phyloP scores from a whole-genome alignment of 1,139 yeast genomes.

The Nakaseomyces sp. region DNA sequence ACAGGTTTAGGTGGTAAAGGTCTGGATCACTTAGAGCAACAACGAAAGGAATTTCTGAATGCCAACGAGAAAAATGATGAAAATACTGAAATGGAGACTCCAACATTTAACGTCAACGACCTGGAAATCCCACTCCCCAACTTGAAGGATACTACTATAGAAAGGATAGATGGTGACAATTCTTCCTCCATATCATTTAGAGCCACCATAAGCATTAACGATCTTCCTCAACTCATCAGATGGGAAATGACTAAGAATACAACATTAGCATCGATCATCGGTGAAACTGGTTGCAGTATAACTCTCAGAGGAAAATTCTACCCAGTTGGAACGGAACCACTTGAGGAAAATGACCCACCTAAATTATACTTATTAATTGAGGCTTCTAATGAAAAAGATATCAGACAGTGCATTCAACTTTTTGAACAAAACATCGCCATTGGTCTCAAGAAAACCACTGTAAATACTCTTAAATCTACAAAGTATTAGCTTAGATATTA shows the following conservation, averaged over 20 bases:
- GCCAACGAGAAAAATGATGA: conserved; percentile 15
- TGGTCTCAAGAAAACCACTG: conserved; percentile 37
- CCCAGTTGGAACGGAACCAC: conserved; percentile 44
- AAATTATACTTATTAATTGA: conserved; percentile 75
- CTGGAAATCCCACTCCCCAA: conserved; percentile 57
- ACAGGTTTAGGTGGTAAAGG: conserved; percentile 95
- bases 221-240: conserved; percentile 75
- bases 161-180: conserved; percentile 21
- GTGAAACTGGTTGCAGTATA: conserved; percentile 66
- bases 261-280: conserved; percentile 56
- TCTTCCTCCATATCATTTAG: conserved; percentile 61
- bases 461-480: conserved; percentile 22
- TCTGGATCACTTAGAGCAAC: conserved; percentile 65
- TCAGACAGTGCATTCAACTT: conserved; percentile 56
- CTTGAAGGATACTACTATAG: conserved; percentile 29
- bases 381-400: conserved; percentile 57
- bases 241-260: conserved; percentile 74
- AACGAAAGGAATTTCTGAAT: conserved; percentile 38
- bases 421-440: conserved; percentile 53
- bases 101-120: too few species aligned
- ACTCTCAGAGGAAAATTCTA: conserved; percentile 78
- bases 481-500: conserved; percentile 15
- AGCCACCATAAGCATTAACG: conserved; percentile 71
- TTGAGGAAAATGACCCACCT: conserved; percentile 48
- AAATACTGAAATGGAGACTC: neutral